Percentiles rank a stretch among this genome's conserved stretches.
Evolutionary conservation across 202 grass and related monocot species (phyloP).

Genomic region (Elaeis oleifera): DNA sequence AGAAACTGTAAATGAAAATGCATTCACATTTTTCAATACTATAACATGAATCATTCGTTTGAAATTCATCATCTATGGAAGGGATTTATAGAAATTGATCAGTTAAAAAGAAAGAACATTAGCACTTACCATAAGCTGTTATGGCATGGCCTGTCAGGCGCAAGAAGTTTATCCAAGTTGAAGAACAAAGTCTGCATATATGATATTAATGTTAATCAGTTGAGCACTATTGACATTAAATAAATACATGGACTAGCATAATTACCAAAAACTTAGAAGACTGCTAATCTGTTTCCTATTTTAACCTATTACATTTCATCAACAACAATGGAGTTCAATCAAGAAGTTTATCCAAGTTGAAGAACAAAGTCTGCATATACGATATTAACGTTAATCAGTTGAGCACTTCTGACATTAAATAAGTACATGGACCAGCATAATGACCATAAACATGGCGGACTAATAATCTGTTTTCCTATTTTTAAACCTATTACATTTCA

Average conservation of each 20-base stretch:
- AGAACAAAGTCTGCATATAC: slow-evolving; percentile 55
- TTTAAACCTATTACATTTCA: no score
- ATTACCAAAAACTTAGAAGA: background rate
- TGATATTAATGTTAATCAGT: background rate
- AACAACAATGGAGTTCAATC: background rate
- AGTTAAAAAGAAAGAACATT: background rate
- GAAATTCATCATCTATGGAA: no score
- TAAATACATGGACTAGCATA: background rate
- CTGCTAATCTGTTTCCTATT: no score
- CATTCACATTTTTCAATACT: no score
- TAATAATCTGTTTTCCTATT: no score
- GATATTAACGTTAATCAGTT: background rate
- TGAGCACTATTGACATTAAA: background rate
- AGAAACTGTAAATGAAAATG: no score
- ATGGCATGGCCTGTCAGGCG: slow-evolving; percentile 78
- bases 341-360: slow-evolving; percentile 81
- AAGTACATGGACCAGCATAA: background rate
- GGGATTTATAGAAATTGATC: no score
- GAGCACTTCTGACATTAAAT: background rate
- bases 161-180: slow-evolving; percentile 83
- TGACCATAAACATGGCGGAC: background rate
- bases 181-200: slow-evolving; percentile 59
- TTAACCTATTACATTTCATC: no score
- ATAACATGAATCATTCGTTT: no score
- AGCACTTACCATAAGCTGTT: slow-evolving; percentile 77